Evolutionary conservation across 345 rosid genomes (phyloP).

Genomic region (Euphorbia tirucalli): DNA sequence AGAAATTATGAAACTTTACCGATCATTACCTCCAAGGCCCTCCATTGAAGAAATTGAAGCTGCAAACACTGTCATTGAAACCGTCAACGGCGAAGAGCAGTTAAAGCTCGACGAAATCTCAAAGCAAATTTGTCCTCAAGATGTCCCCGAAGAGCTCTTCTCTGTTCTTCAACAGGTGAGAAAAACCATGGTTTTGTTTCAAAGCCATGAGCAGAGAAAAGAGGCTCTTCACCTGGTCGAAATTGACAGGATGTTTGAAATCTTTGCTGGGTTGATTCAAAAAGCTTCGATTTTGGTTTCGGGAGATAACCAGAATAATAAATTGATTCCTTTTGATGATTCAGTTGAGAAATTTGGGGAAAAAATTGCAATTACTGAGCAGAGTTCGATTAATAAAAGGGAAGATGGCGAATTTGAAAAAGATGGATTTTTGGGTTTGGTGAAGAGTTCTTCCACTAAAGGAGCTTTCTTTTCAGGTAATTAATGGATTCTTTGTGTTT

Average conservation of each 20-base stretch:
- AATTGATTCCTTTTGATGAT: slow-evolving; percentile 17
- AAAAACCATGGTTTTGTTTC: slow-evolving; percentile 44
- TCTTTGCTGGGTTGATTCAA: slow-evolving; percentile 51
- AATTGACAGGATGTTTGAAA: slow-evolving; percentile 41
- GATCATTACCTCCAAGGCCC: slow-evolving; percentile 58
- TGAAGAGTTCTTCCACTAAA: slow-evolving; percentile 43
- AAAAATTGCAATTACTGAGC: slow-evolving; percentile 22
- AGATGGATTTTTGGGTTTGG: slow-evolving; percentile 27
- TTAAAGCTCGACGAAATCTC: slow-evolving; percentile 47
- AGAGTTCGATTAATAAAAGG: slow-evolving; percentile 26
- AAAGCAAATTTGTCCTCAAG: slow-evolving; percentile 28
- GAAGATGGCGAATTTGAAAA: slow-evolving; percentile 28
- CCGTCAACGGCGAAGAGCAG: slow-evolving; percentile 42
- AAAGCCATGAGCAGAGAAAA: slow-evolving; percentile 47
- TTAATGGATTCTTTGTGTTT: background rate
- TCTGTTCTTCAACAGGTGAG: slow-evolving; percentile 39
- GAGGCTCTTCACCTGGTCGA: slow-evolving; percentile 54
- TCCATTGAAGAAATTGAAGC: slow-evolving; percentile 59
- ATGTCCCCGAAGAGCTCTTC: slow-evolving; percentile 50
- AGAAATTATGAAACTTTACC: slow-evolving; percentile 52
- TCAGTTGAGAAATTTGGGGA: slow-evolving; percentile 28
- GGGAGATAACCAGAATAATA: slow-evolving; percentile 37
- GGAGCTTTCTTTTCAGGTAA: slow-evolving; percentile 39
- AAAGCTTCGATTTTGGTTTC: slow-evolving; percentile 47
- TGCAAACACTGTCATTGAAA: slow-evolving; percentile 45